Conservation (phyloP, 2,329 filamentous ascomycete genomes). For the Zasmidium cellare region DNA sequence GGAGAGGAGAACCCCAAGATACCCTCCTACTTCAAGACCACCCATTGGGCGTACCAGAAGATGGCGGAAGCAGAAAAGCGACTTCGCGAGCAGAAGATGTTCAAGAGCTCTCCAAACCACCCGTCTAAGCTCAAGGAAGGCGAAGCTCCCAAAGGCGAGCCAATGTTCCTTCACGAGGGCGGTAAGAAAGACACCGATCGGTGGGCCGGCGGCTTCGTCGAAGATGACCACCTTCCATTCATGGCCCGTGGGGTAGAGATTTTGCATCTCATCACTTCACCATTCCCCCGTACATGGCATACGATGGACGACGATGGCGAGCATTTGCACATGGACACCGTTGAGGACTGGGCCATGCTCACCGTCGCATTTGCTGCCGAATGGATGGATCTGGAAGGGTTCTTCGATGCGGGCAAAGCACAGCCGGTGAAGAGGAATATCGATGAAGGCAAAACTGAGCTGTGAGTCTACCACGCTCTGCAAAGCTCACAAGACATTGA, state of each 20-base stretch:
- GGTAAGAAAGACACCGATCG: constrained; percentile 51
- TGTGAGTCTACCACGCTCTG: neutral
- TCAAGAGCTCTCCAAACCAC: constrained; percentile 63
- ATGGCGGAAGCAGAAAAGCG: constrained; percentile 74
- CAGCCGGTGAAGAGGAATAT: neutral
- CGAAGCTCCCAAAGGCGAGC: constrained; percentile 5
- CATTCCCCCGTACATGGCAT: constrained; percentile 88
- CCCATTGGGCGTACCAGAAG: constrained; percentile 87
- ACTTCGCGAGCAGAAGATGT: constrained; percentile 64
- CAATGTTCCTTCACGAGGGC: constrained; percentile 65
- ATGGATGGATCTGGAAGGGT: constrained; percentile 81
- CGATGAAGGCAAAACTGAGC: constrained; percentile 1
- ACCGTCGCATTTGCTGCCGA: constrained; percentile 82
- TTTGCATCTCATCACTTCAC: constrained; percentile 81
- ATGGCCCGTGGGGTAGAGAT: constrained; percentile 82
- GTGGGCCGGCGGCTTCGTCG: constrained; percentile 54
- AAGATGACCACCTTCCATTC: constrained; percentile 92
- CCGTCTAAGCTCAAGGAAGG: constrained; percentile 32
- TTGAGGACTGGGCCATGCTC: constrained; percentile 85
- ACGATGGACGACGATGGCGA: constrained; percentile 77
- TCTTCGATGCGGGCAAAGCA: constrained; percentile 37
- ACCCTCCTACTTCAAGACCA: constrained; percentile 84
- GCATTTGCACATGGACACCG: constrained; percentile 76
- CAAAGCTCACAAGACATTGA: neutral
- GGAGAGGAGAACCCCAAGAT: constrained; percentile 68